Evolutionary conservation across 2,329 filamentous ascomycete species (phyloP), one percentile per base, ranked within the genome.

Genomic region (Cladophialophora carrionii): DNA sequence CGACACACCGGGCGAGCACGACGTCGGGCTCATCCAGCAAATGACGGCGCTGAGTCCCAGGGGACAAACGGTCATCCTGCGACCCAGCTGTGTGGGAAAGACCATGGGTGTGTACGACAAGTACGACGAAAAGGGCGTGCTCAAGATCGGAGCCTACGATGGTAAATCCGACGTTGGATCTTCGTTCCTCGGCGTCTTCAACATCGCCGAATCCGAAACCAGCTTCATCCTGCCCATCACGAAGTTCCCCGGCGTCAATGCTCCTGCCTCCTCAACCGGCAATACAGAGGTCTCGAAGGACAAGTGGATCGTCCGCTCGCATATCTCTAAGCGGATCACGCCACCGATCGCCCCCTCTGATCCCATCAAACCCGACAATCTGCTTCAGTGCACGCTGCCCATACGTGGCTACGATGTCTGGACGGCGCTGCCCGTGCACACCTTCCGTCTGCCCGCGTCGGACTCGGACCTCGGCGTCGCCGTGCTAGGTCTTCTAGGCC

Each of bases 101-200:
- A 86, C 87, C 2, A 84, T 90, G 3, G 85, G 90, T 66, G 84
- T 88, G 0, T 98, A 96, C 73, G 86, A 87, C 62, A 84, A 84
- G 22, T 96, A 93, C 73, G 85, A 91, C 31, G 90, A 93, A 70
- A 83, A 86, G 2, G 80, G 84, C 0, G 76, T 97, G 9, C 83
- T 97, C 22, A 92, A 93, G 69, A 82, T 97, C 2, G 88, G 88
- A 37, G 90, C 88, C 29, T 96, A 92, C 72, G 88, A 92, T 65
- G 91, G 90, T 2, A 80, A 79, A 73, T 82, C 84, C 0, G 83
- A 80, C 12, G 89, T 85, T 0, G 92, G 93, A 6, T 90, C 88
- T 2, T 87, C 89, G 0, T 89, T 97, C 10, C 77, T 97, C 1
- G 93, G 90, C 0, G 77, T 96, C 2, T 98, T 98, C 81, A 98